A percentile compares a stretch with the other conserved stretches of the same genome.
Conservation (phyloP, 345 rosid genomes). For the Firmiana major region DNA sequence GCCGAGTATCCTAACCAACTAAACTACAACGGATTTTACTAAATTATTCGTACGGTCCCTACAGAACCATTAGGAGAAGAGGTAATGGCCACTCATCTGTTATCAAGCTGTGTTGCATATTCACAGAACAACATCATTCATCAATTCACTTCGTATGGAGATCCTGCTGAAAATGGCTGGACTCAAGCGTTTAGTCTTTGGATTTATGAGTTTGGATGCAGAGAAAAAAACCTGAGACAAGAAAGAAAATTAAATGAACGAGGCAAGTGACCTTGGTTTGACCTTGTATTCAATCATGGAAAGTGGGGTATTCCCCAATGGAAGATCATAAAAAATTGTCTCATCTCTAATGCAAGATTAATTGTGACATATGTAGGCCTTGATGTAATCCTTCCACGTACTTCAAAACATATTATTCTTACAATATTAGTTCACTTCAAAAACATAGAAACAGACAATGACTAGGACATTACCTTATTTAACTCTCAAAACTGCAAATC, state of each 20-base stretch:
- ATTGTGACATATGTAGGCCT: background rate
- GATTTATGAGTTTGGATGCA: background rate
- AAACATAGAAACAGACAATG: background rate
- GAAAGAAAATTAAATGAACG: no score
- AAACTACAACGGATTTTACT: slow-evolving; percentile 36
- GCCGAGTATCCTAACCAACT: slow-evolving; percentile 47
- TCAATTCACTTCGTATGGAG: no score
- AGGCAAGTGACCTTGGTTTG: background rate
- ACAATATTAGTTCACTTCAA: background rate
- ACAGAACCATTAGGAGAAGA: no score
- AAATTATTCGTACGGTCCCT: no score
- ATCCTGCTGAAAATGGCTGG: background rate
- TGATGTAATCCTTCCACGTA: background rate
- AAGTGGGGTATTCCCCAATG: background rate
- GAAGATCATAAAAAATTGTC: background rate
- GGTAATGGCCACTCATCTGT: no score
- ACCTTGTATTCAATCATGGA: background rate
- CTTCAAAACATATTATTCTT: background rate
- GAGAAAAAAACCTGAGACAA: background rate
- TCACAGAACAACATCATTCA: no score
- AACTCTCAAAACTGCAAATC: background rate
- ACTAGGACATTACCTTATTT: background rate
- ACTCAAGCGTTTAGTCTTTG: background rate
- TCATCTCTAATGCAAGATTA: background rate
- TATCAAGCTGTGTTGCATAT: no score